Evolutionary conservation across 345 rosid genomes (phyloP), one percentile per base, ranked within the genome.

Genomic region (Arabis alpina): DNA sequence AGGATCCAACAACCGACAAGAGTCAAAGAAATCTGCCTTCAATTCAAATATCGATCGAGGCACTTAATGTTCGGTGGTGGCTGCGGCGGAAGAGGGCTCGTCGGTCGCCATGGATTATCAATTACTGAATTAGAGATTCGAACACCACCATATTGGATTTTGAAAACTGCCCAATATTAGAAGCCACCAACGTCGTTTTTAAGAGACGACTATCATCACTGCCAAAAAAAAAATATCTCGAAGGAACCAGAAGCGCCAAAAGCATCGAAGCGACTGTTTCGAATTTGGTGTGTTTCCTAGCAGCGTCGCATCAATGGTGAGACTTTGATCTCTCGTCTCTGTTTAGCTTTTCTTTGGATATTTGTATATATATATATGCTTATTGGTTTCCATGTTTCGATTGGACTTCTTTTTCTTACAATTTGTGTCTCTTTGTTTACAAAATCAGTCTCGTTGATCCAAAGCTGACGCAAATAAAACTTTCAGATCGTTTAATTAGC

Each of bases 1-100:
- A 53, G 91, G 76, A 75, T 83, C 78, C 15, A 86, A 58, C 58
- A 90, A 66, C 55, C 77, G 79, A 71, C 88, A 86, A 10, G 84
- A 82, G 62, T 89, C 87, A 68, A 91, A 85, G 77, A 89, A 91
- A 76, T 76, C 65, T 6, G 59, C 25, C 15, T 79, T 81, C 23
- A 86, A 77, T 54, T 90, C 94, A 67, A 86, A 91, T 42, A 93
- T 61, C 37, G 98, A 91, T 44, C 75, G 87, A 57, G 74, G 62
- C 60, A 85, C 85, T 66, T 71, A 88, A 10, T 60, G 36, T 4
- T 32, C 73, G 0, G n/a, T n/a, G n/a, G n/a, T n/a, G n/a, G n/a
- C n/a, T n/a, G 69, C 12, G 61, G 54, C 8, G 66, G 66, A 11
- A 40, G 63, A 55, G 27, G 71, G 61, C 14, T 16, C 44, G 44